Percentiles rank a stretch among this genome's conserved stretches.
These are phyloP conservation scores for Cornus florida DNA, from an alignment of 148 eudicot genomes.

Conservation along the genomic window DNA sequence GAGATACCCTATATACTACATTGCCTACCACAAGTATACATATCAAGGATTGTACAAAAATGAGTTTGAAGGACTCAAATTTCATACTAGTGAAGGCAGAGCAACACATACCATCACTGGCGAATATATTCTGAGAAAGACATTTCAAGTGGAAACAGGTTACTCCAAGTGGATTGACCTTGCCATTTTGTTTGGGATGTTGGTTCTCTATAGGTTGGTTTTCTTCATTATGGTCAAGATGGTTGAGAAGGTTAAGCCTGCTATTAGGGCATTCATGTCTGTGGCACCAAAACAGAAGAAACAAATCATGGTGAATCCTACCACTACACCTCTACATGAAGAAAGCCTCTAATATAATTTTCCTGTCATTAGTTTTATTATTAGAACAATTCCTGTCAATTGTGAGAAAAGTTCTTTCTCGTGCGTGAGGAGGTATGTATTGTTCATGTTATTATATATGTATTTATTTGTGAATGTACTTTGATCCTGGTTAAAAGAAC, in stretches of 20 bases:
- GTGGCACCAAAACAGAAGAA: background rate
- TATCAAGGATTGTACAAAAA: conserved; percentile 45
- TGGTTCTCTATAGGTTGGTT: conserved; percentile 28
- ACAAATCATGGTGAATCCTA: conserved; percentile 6
- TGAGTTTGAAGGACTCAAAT: conserved; percentile 40
- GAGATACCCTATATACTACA: conserved; percentile 45
- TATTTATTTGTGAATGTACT: too few species aligned
- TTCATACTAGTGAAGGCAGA: background rate
- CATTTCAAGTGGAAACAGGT: conserved; percentile 34
- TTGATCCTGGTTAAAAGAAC: too few species aligned
- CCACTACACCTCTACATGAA: conserved; percentile 1
- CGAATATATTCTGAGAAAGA: conserved; percentile 18
- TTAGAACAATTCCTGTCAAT: too few species aligned
- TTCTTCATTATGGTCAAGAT: conserved; percentile 34
- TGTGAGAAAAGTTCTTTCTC: too few species aligned
- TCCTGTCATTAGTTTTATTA: too few species aligned
- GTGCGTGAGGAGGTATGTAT: too few species aligned
- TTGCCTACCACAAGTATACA: conserved; percentile 38
- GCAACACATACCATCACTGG: conserved; percentile 8
- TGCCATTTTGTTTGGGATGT: conserved; percentile 39
- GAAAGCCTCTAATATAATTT: background rate
- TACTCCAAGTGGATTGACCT: conserved; percentile 55
- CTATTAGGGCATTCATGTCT: conserved; percentile 11
- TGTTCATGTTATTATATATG: too few species aligned
- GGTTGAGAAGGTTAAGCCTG: conserved; percentile 21